These are phyloP conservation scores for Solanum chiquidenum DNA, from an alignment of 257 asterid species.

Conservation along the genomic window DNA sequence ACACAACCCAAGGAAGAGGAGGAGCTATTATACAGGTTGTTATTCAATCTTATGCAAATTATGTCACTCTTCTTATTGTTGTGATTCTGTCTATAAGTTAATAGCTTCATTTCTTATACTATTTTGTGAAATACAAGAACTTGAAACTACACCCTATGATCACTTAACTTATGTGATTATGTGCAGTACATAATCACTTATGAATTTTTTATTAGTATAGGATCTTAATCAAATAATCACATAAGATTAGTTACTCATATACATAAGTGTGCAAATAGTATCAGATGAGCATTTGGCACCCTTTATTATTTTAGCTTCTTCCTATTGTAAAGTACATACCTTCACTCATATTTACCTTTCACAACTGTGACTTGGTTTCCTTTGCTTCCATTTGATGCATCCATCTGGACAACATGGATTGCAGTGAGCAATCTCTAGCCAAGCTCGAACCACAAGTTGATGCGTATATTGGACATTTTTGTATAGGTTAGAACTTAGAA, in stretches of 20 bases:
- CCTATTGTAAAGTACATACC: background rate
- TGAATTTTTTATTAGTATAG: background rate
- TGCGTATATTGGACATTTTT: background rate
- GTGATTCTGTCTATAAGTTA: background rate
- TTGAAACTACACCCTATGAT: background rate
- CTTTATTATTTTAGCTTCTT: background rate
- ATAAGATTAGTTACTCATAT: background rate
- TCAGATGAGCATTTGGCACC: background rate
- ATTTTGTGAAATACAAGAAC: background rate
- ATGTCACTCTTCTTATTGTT: background rate
- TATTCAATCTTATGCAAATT: background rate
- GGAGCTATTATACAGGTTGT: conserved; percentile 94
- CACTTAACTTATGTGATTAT: background rate
- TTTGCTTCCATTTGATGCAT: background rate
- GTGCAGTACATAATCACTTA: background rate
- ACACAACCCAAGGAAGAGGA: conserved; percentile 88
- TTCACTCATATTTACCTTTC: background rate
- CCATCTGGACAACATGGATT: background rate
- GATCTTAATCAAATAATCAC: background rate
- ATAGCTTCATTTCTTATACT: background rate
- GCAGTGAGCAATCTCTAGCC: background rate
- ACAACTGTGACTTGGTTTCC: background rate
- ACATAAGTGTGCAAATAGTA: background rate
- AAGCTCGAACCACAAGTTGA: background rate
- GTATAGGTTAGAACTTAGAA: background rate